Conservation (phyloP, 1,284 basidiomycete species). For the Sphagnurus paluster region DNA sequence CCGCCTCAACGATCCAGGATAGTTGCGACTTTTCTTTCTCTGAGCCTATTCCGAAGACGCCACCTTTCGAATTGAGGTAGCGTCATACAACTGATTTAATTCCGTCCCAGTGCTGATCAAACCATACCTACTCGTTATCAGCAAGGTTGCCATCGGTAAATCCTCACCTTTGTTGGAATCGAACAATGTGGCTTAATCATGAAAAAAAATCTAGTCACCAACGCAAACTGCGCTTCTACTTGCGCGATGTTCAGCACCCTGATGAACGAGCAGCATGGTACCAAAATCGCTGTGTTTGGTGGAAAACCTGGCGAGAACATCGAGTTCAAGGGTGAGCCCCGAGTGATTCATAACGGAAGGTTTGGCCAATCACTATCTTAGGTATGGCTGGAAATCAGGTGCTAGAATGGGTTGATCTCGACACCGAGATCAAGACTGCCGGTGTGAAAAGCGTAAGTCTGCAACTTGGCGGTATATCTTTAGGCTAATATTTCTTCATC, state of each 20-base stretch:
- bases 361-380: constrained; percentile 14
- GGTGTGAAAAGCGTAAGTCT: constrained; percentile 51
- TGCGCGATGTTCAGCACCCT: constrained; percentile 66
- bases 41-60: constrained; percentile 46
- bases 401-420: constrained; percentile 61
- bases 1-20: constrained; percentile 31
- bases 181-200: neutral
- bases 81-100: constrained; percentile 10
- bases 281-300: constrained; percentile 60
- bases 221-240: constrained; percentile 61
- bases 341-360: neutral
- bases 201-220: constrained; percentile 30
- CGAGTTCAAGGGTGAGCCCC: constrained; percentile 53
- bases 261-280: constrained; percentile 59
- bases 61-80: constrained; percentile 55
- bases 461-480: neutral
- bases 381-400: constrained; percentile 70
- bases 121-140: constrained; percentile 22
- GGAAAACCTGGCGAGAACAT: constrained; percentile 53
- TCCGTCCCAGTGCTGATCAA: neutral
- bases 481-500: neutral
- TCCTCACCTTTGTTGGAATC: neutral
- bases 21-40: constrained; percentile 40
- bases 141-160: constrained; percentile 54
- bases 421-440: constrained; percentile 65